These are phyloP conservation scores for Leccinum subspadiceum DNA, from an alignment of 1,284 basidiomycete species.

Conservation along the genomic window DNA sequence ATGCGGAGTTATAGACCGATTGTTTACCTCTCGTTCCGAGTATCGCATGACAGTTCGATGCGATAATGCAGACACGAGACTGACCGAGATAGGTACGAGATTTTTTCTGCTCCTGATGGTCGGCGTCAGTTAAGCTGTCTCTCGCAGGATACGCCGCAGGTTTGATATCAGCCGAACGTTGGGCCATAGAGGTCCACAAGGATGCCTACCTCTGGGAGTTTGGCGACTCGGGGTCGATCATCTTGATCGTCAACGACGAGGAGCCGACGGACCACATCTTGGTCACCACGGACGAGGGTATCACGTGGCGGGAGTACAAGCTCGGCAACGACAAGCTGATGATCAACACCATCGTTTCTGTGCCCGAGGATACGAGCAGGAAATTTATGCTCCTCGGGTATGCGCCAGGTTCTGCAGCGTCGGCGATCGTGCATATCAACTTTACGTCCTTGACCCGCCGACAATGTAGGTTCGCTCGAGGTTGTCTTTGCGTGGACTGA, in stretches of 20 bases:
- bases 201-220: slow-evolving; percentile 98
- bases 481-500: slow-evolving; percentile 1
- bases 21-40: slow-evolving; percentile 91
- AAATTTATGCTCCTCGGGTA: slow-evolving; percentile 87
- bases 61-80: slow-evolving; percentile 83
- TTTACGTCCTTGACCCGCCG: slow-evolving; percentile 76
- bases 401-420: slow-evolving; percentile 47
- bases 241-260: slow-evolving; percentile 92
- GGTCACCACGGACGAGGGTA: slow-evolving; percentile 88
- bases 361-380: slow-evolving; percentile 88
- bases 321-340: slow-evolving; percentile 78
- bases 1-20: slow-evolving; percentile 60
- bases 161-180: slow-evolving; percentile 64
- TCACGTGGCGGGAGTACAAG: slow-evolving; percentile 84
- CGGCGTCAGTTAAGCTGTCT: background rate
- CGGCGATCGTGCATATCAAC: slow-evolving; percentile 85
- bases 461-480: slow-evolving; percentile 57
- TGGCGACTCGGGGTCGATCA: slow-evolving; percentile 74
- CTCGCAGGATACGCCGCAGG: slow-evolving; percentile 50
- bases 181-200: slow-evolving; percentile 86
- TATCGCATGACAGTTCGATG: slow-evolving; percentile 85
- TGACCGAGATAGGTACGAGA: slow-evolving; percentile 68
- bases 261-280: slow-evolving; percentile 86
- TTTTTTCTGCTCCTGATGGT: background rate
- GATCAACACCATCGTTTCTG: slow-evolving; percentile 80